Percentiles rank a stretch among this genome's conserved stretches.
These are phyloP conservation scores for Kalmusia sp. DNA, from an alignment of 2,329 filamentous ascomycete species.

Conservation along the genomic window DNA sequence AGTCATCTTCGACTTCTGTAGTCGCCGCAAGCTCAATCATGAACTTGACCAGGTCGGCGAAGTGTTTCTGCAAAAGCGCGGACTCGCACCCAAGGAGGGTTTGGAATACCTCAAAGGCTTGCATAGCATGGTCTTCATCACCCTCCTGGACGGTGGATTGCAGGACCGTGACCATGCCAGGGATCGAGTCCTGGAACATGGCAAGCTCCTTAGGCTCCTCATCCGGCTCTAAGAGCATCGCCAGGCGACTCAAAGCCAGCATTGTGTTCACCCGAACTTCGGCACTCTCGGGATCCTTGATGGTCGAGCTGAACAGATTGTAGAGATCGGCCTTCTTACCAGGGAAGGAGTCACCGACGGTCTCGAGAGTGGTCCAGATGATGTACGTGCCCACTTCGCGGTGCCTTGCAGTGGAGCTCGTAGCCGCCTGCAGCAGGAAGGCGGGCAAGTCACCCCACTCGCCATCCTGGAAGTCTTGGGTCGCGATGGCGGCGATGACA, in stretches of 20 bases:
- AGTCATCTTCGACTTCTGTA: conserved; percentile 80
- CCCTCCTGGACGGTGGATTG: conserved; percentile 80
- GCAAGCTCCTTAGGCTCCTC: conserved; percentile 78
- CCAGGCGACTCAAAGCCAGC: conserved; percentile 84
- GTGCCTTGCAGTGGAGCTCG: conserved; percentile 75
- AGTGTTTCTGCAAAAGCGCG: conserved; percentile 80
- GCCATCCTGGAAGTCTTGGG: conserved; percentile 83
- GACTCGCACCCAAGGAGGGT: conserved; percentile 90
- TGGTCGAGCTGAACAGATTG: conserved; percentile 82
- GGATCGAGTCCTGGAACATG: conserved; percentile 80
- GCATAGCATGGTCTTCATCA: conserved; percentile 87
- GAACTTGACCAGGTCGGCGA: conserved; percentile 89
- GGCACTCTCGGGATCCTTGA: conserved; percentile 86
- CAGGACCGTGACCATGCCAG: conserved; percentile 86
- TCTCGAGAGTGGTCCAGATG: conserved; percentile 89
- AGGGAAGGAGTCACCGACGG: conserved; percentile 82
- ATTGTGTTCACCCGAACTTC: conserved; percentile 96
- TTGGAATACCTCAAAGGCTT: conserved; percentile 96
- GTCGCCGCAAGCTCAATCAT: conserved; percentile 89
- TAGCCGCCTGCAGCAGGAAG: conserved; percentile 79
- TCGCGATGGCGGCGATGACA: conserved; percentile 85
- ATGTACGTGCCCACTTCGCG: conserved; percentile 93
- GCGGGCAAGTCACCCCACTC: conserved; percentile 84
- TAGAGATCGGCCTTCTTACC: conserved; percentile 83
- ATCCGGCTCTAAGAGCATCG: conserved; percentile 86